phyloP scores from a whole-genome alignment of 1,139 yeast species.

The Hyphopichia wangnamkhiaoensis region DNA sequence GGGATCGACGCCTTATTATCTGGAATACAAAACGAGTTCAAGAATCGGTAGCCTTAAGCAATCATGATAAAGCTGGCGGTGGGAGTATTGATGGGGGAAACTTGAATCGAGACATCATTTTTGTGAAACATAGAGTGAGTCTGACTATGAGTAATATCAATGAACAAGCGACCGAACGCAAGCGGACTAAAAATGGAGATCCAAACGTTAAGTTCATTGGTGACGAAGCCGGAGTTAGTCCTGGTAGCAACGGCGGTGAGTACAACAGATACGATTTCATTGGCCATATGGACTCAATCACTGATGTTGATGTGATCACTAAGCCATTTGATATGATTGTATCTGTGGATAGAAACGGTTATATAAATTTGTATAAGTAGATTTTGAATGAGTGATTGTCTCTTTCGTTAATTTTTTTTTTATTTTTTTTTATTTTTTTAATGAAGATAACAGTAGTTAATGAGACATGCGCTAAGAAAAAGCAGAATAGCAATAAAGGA shows the following conservation, averaged over 20 bases:
- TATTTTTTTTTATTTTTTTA: too few relatives aligned
- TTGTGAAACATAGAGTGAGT: constrained; percentile 14
- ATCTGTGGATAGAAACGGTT: constrained; percentile 65
- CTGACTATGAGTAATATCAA: constrained; percentile 13
- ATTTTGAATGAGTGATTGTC: background rate
- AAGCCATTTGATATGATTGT: constrained; percentile 63
- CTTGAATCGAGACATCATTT: constrained; percentile 12
- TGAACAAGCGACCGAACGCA: constrained; percentile 8
- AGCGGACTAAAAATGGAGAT: constrained; percentile 4
- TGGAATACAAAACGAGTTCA: constrained; percentile 33
- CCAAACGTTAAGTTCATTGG: too few relatives aligned
- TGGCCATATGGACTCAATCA: constrained; percentile 39
- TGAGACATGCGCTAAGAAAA: too few relatives aligned
- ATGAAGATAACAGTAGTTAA: too few relatives aligned
- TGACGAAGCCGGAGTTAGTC: constrained; percentile 25
- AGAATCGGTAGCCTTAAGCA: constrained; percentile 23
- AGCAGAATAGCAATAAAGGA: too few relatives aligned
- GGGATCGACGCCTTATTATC: constrained; percentile 27
- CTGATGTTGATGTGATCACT: constrained; percentile 45
- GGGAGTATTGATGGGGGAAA: constrained; percentile 1
- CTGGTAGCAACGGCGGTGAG: constrained; percentile 14
- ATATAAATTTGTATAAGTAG: constrained; percentile 57
- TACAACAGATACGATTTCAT: background rate
- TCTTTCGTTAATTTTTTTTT: background rate
- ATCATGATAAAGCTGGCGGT: background rate